Base-by-base conservation (phyloP, 1,284 basidiomycete genomes). In the Xerocomus nothofagi region DNA sequence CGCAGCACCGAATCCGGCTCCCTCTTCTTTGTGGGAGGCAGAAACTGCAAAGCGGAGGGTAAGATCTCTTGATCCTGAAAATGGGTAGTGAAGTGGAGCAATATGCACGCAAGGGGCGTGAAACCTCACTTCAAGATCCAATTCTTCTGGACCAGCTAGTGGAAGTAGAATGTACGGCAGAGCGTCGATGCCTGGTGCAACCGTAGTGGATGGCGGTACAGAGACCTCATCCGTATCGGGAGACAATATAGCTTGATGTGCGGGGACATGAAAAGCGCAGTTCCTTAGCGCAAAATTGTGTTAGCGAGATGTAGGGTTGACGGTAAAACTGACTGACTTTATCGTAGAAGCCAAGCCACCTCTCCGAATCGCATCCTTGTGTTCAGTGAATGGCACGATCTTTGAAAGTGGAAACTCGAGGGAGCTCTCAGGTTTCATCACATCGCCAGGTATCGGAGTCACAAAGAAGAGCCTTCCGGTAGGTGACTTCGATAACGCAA, bases 101-200 rank as follows among this genome's bases (percentile, higher is more conserved):
- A 31, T 18, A 30, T 48, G 17, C 7, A 5, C 24, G 3, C 7
- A 27, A 5, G 17, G 8, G 40, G 23, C 7, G 29, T 20, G 39
- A 29, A 31, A 32, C 59, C 73, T 50, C 57, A 89, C 91, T 57
- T 96, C 93, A 2, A 94, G 76, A 53, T 96, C 92, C 54, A 91
- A 86, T 68, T 98, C 96, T 68, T 98, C 94, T 1, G 93, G 89
- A 5, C 95, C 95, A 54, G 95, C 94, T 3, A 99, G 78, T 0
- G 96, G 96, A 4, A 96, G 79, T 1, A 99, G 76, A 10, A 99
- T 76, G 60, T 84, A 88, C 0, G 91, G 86, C 5, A 97, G 74
- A 6, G 88, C 80, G 66, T 93, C 88, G 42, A 96, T 83, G 2
- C 92, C 92, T 8, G 88, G 84, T 2, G 88, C 90, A 12, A 68